Evolutionary conservation across 129 eudicot species (phyloP).

Genomic region (Logfia minima): DNA sequence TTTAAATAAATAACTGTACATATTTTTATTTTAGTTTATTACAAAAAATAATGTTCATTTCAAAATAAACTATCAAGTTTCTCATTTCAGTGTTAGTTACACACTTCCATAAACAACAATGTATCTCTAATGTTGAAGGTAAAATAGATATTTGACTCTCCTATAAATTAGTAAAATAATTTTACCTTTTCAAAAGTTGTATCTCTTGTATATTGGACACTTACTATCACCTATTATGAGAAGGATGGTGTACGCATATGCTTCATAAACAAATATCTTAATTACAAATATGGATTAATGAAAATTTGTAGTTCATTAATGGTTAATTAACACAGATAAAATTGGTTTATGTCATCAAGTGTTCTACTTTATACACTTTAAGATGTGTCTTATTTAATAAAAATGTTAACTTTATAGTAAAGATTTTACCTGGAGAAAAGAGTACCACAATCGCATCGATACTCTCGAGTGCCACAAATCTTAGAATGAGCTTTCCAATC

Average conservation of each 20-base stretch:
- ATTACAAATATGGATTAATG: neutral
- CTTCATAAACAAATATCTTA: neutral
- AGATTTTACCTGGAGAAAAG: conserved; percentile 66
- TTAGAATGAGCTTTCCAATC: conserved; percentile 96
- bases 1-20: neutral
- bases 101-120: too few relatives aligned
- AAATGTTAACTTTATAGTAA: neutral
- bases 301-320: neutral
- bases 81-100: neutral
- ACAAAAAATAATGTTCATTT: neutral
- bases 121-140: too few relatives aligned
- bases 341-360: neutral
- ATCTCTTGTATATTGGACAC: too few relatives aligned
- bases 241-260: too few relatives aligned
- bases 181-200: too few relatives aligned
- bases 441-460: conserved; percentile 83
- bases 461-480: conserved; percentile 84
- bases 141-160: too few relatives aligned
- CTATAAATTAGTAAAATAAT: too few relatives aligned
- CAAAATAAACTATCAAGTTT: neutral
- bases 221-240: too few relatives aligned
- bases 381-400: neutral
- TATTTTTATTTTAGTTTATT: neutral
- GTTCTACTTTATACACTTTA: neutral
- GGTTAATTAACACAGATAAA: neutral